phyloP scores from a whole-genome alignment of 2,329 filamentous ascomycete genomes.

The Aspergillus melleus region DNA sequence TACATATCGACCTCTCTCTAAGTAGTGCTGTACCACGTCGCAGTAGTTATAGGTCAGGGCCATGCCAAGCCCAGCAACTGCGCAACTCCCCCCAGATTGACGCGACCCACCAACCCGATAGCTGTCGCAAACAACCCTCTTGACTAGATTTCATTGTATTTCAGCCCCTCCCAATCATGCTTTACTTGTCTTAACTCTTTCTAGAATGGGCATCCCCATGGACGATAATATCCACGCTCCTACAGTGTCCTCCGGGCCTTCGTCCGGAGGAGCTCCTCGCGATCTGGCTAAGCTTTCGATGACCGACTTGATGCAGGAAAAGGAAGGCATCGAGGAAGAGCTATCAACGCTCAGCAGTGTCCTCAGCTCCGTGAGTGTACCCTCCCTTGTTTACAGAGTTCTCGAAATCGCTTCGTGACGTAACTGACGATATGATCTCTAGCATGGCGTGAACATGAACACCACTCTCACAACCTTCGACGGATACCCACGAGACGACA shows the following conservation, averaged over 20 bases:
- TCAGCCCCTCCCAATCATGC: neutral
- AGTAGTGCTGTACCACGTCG: too few relatives aligned
- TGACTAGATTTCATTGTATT: conserved; percentile 13
- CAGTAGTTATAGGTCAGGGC: too few relatives aligned
- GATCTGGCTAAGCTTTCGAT: conserved; percentile 69
- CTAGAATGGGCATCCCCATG: conserved; percentile 59
- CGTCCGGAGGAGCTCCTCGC: conserved; percentile 58
- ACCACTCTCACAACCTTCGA: conserved; percentile 83
- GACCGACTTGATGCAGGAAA: conserved; percentile 77
- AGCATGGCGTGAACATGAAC: conserved; percentile 94
- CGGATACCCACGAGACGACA: conserved; percentile 87
- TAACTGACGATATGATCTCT: neutral
- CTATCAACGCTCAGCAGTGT: conserved; percentile 80
- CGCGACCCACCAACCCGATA: conserved; percentile 5
- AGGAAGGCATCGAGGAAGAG: conserved; percentile 81
- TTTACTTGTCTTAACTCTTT: neutral
- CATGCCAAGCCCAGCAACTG: conserved; percentile 3
- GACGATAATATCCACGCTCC: conserved; percentile 65
- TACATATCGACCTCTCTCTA: too few relatives aligned
- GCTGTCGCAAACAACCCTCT: conserved; percentile 7
- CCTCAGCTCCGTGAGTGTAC: conserved; percentile 72
- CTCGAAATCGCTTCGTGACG: neutral
- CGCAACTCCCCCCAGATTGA: conserved; percentile 4
- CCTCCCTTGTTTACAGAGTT: neutral
- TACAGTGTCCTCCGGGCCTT: conserved; percentile 77